Evolutionary conservation across 1,284 basidiomycete species (phyloP), one percentile per base, ranked within the genome.

Genomic region (Ustanciosporium gigantosporum): DNA sequence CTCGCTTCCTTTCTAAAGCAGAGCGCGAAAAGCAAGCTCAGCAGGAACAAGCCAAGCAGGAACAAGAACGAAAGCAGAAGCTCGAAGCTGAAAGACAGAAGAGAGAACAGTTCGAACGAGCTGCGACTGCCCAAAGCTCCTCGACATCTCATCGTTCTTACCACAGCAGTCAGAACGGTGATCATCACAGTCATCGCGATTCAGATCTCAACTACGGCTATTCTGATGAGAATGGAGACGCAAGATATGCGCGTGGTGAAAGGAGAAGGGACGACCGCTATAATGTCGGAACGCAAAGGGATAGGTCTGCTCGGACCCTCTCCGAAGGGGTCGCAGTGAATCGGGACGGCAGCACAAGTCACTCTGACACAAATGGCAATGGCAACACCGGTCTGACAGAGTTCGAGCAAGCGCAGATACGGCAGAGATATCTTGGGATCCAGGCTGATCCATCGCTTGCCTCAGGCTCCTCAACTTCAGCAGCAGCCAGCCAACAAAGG

Each of bases 51-150:
- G 41, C 53, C 32, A 42, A 46, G 19, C 39, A 65, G 22, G 60
- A 55, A 22, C 41, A 42, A 5, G 36, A 53, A 29, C 46, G 37
- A 70, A 61, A 41, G 14, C 48, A 55, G 14, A 85, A 82, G 58
- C 84, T 84, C 52, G 85, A 88, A 36, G 79, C 81, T 4, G 53
- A 84, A 2, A 82, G 81, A 48, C 76, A 79, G 41, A 85, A 88
- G 55, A 81, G 89, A 31, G 85, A 88, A 46, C 76, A 73, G 7
- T 81, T 94, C 8, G 91, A 96, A 76, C 79, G 82, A 15, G 85
- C 87, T 32, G 66, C 59, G 29, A 45, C 50, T 3, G 35, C 45
- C 5, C 42, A 32, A 8, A 9, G 58, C 11, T 46, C 66, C 24
- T 31, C 58, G 14, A 37, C 57, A 16, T 29, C 27, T 29, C 11